Evolutionary conservation across 2,329 filamentous ascomycete species (phyloP).

Genomic region (Exserohilum rostratum): DNA sequence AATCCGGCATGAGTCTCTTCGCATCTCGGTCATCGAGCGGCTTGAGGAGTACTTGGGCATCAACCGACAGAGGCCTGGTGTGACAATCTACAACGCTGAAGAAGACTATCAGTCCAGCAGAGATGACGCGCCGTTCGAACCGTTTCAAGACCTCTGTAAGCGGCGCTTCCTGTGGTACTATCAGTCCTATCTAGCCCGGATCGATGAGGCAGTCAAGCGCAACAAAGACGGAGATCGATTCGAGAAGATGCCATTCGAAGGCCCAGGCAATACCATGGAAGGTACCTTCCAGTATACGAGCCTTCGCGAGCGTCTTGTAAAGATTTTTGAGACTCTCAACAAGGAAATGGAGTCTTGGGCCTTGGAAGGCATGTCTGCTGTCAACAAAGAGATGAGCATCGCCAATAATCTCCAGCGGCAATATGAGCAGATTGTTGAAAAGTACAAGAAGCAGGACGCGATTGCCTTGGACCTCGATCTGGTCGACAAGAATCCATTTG

Average conservation of each 20-base stretch:
- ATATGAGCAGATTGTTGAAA: constrained; percentile 79
- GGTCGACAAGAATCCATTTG: constrained; percentile 82
- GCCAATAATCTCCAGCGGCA: constrained; percentile 83
- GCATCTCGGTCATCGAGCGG: constrained; percentile 83
- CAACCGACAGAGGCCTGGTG: constrained; percentile 46
- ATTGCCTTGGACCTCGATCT: constrained; percentile 77
- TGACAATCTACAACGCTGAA: constrained; percentile 58
- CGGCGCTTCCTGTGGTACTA: constrained; percentile 95
- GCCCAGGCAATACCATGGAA: constrained; percentile 77
- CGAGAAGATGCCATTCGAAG: constrained; percentile 86
- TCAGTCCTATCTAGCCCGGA: constrained; percentile 77
- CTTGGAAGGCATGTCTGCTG: constrained; percentile 66
- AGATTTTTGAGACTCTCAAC: constrained; percentile 73
- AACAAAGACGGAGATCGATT: constrained; percentile 71
- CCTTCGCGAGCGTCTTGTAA: constrained; percentile 70
- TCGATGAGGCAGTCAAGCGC: constrained; percentile 67
- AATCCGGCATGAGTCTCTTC: constrained; percentile 89
- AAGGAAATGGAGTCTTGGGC: constrained; percentile 76
- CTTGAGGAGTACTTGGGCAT: constrained; percentile 80
- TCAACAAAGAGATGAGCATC: constrained; percentile 72
- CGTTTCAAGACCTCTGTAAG: constrained; percentile 90
- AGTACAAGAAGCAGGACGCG: constrained; percentile 72
- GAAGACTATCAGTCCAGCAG: constrained; percentile 53
- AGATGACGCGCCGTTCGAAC: constrained; percentile 73
- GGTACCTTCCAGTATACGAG: constrained; percentile 82